Percentiles rank a stretch among this genome's conserved stretches.
Evolutionary conservation across 139 green algal species (phyloP).

Genomic region (Tetraselmis chui): DNA sequence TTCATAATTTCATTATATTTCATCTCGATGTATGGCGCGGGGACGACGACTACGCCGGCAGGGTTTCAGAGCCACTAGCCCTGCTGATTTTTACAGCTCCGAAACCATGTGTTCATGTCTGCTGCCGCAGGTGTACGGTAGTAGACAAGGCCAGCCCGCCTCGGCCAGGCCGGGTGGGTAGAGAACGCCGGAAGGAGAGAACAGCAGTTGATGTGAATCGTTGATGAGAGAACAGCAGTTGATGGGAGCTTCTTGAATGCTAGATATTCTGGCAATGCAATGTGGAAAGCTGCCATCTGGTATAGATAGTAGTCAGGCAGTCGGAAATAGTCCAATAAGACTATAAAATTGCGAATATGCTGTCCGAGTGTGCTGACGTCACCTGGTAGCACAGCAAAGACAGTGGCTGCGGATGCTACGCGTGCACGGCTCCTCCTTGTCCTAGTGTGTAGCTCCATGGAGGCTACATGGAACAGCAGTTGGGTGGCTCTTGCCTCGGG

Average conservation of each 20-base stretch:
- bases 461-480: neutral
- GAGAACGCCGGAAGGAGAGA: neutral
- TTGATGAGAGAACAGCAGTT: neutral
- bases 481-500: neutral
- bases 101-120: constrained; percentile 1
- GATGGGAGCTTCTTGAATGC: neutral
- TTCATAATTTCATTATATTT: constrained; percentile 1
- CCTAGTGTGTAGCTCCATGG: neutral
- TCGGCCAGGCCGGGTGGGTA: neutral
- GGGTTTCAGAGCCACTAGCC: neutral
- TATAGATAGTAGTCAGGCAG: constrained; percentile 1
- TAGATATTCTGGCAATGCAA: constrained; percentile 1
- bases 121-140: neutral
- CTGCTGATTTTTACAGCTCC: neutral
- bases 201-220: neutral
- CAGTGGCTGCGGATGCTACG: neutral
- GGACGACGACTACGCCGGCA: neutral
- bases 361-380: neutral
- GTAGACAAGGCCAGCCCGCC: neutral
- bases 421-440: neutral
- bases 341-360: neutral
- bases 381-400: neutral
- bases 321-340: neutral
- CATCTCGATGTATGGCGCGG: neutral
- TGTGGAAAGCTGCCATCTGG: neutral